phyloP scores from a whole-genome alignment of 1,284 basidiomycete species.

The Puccinia triticina region DNA sequence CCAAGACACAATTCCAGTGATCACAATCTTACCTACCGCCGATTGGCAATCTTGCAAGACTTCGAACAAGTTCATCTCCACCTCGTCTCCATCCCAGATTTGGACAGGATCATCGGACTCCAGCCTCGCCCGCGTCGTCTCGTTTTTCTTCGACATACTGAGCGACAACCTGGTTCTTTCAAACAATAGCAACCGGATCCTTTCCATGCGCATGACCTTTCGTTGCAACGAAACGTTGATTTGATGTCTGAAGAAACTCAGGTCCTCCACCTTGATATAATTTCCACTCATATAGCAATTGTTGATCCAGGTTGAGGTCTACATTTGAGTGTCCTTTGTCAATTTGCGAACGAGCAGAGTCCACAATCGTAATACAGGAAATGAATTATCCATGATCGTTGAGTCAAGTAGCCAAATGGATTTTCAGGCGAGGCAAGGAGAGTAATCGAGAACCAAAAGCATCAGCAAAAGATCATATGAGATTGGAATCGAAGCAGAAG shows the following conservation, averaged over 20 bases:
- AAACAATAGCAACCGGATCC: conserved; percentile 30
- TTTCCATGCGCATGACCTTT: conserved; percentile 32
- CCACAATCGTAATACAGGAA: conserved; percentile 5
- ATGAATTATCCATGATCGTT: neutral
- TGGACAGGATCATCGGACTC: neutral
- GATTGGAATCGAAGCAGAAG: neutral
- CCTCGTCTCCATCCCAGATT: conserved; percentile 34
- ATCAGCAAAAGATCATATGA: conserved; percentile 1
- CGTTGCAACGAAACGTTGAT: conserved; percentile 35
- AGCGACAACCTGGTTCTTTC: conserved; percentile 24
- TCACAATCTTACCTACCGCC: conserved; percentile 22
- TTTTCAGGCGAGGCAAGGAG: neutral
- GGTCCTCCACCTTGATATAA: conserved; percentile 43
- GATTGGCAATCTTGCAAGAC: conserved; percentile 33
- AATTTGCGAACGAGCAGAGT: conserved; percentile 19
- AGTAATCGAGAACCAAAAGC: neutral
- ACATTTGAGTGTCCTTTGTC: neutral
- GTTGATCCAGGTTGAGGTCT: conserved; percentile 36
- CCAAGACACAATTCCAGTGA: neutral
- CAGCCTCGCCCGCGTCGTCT: neutral
- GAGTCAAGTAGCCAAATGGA: neutral
- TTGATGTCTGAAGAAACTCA: conserved; percentile 32
- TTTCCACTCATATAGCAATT: conserved; percentile 32
- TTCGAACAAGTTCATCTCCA: conserved; percentile 24
- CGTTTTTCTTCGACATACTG: neutral